Percentiles rank a stretch among this genome's conserved stretches.
Evolutionary conservation across 108 stramenopile genomes (phyloP).

Genomic region (Cyclotella kingstonii): DNA sequence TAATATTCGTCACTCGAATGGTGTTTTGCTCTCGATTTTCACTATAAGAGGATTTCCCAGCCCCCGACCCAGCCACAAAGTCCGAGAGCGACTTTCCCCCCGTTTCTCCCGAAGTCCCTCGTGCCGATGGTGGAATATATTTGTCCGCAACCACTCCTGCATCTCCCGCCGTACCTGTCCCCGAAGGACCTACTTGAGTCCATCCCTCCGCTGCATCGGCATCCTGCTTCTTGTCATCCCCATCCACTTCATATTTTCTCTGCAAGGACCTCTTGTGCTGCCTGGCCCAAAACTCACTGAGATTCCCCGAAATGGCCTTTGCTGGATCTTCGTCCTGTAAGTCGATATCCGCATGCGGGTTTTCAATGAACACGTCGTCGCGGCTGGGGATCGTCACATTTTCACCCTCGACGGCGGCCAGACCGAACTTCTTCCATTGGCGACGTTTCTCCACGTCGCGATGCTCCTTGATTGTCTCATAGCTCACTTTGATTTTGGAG

Average conservation of each 20-base stretch:
- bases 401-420: conserved; percentile 63
- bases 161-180: conserved; percentile 37
- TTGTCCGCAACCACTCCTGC: conserved; percentile 43
- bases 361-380: conserved; percentile 83
- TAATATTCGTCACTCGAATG: conserved; percentile 97
- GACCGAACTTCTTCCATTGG: conserved; percentile 85
- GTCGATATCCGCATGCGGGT: conserved; percentile 86
- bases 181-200: conserved; percentile 60
- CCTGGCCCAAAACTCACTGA: conserved; percentile 91
- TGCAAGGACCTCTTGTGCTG: conserved; percentile 80
- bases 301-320: conserved; percentile 75
- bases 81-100: conserved; percentile 61
- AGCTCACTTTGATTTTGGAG: conserved; percentile 65
- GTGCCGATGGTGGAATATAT: conserved; percentile 79
- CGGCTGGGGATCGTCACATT: conserved; percentile 80
- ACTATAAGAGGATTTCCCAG: conserved; percentile 9
- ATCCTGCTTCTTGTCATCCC: conserved; percentile 39
- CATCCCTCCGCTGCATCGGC: conserved; percentile 69
- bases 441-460: conserved; percentile 66
- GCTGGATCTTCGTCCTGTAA: conserved; percentile 82
- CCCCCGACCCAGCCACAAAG: conserved; percentile 34
- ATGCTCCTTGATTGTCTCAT: conserved; percentile 57
- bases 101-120: conserved; percentile 48
- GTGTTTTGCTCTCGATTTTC: conserved; percentile 92
- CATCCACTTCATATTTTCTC: conserved; percentile 87